Conservation (phyloP, 1,284 basidiomycete genomes). For the Austroboletus rostrupii region DNA sequence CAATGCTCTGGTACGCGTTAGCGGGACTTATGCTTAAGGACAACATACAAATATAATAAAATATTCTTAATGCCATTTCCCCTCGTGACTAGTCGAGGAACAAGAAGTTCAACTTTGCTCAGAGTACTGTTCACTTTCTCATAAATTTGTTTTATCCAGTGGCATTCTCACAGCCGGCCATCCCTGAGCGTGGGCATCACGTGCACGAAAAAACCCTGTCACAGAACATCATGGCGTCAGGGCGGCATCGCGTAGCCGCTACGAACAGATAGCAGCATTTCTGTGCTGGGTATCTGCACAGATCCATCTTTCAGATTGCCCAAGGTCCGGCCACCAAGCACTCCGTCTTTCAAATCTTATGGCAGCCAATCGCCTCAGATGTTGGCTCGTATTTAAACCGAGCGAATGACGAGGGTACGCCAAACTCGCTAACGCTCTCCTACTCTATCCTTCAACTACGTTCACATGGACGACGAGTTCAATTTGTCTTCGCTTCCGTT, state of each 20-base stretch:
- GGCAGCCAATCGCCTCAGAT: conserved; percentile 11
- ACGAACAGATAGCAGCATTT: conserved; percentile 10
- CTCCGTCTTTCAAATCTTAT: conserved; percentile 2
- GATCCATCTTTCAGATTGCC: background rate
- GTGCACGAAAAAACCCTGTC: conserved; percentile 1
- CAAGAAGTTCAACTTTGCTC: too few relatives aligned
- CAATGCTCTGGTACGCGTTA: too few relatives aligned
- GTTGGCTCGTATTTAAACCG: conserved; percentile 1
- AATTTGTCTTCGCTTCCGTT: background rate
- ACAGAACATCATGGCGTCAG: too few relatives aligned
- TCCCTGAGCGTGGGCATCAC: conserved; percentile 15
- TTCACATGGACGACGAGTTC: background rate
- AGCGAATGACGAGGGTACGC: background rate
- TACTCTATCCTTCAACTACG: conserved; percentile 9
- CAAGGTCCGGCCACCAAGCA: conserved; percentile 5
- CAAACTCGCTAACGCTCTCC: background rate
- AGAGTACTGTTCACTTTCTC: too few relatives aligned
- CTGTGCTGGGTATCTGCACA: background rate
- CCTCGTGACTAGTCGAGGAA: too few relatives aligned
- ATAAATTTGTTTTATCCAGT: too few relatives aligned
- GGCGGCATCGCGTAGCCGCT: conserved; percentile 21
- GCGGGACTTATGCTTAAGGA: too few relatives aligned
- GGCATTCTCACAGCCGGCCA: background rate
- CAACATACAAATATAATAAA: too few relatives aligned
- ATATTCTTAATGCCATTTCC: too few relatives aligned